Base-by-base conservation (phyloP, 2,329 filamentous ascomycete genomes). In the Lojkania enalia region DNA sequence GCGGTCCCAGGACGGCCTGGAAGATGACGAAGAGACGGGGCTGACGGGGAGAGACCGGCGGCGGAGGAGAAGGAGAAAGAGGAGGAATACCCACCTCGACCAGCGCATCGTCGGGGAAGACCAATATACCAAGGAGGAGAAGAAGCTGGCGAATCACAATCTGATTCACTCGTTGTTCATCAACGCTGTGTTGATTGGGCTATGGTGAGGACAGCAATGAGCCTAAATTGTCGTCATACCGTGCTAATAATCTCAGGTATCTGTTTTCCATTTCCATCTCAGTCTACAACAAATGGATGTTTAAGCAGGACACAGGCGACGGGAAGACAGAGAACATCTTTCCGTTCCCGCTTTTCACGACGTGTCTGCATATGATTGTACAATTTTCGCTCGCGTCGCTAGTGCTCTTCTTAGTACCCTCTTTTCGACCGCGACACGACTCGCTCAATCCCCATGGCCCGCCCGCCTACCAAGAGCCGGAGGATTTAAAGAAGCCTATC, bases 281-380 rank as follows among this genome's bases (percentile, higher is more conserved):
- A 32, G 64, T 70, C 86, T 99, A 97, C 78, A 99, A 99, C 80
- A 97, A 96, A 75, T 97, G 94, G 94, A 97, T 99, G 92, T 97
- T 99, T 73, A 81, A 86, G 50, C 81, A 86, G 39, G 66, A 68
- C 15, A 62, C 60, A 41, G 65, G 54, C 38, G 67, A 67, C 48
- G 65, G 67, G 42, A 52, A 67, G 44, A 46, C 63, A 6, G 48
- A 63, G 43, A 65, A 69, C 56, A 86, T 96, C 71, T 99, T 99
- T 68, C 85, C 88, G 39, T 97, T 94, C 63, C 94, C 94, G 29
- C 80, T 99, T 38, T 97, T 97, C 71, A 96, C 91, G 9, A 99
- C 94, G 3, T 88, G 89, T 53, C 77, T 94, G 68, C 94, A 99
- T 74, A 97, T 97, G 91, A 75, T 70, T 16, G 90, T 99, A 38